Evolutionary conservation across 2,329 filamentous ascomycete species (phyloP), one percentile per base, ranked within the genome.

Genomic region (Phialemonium atrogriseum): DNA sequence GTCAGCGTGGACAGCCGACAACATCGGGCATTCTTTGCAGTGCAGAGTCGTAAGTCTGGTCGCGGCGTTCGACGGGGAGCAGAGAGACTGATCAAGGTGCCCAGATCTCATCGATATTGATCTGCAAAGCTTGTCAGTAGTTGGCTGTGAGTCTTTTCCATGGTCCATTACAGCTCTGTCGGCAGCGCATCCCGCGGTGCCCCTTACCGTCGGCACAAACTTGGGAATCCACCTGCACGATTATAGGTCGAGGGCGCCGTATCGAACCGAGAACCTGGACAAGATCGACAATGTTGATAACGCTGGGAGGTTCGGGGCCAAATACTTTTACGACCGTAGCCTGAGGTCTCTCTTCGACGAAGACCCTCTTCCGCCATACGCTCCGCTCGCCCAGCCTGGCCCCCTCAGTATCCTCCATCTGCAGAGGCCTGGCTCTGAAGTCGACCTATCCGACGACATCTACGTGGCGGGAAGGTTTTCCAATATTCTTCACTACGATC

Each of bases 401-500:
- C 85, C 88, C 1, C 68, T 93, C 15, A 85, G 80, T 27, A 87
- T 95, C 39, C 62, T 93, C 3, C 86, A 94, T 50, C 64, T 88
- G 17, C 79, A 80, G 10, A 65, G 62, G 7, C 60, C 73, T 1
- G 70, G 68, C 0, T 55, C 62, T 7, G 54, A 54, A 8, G 59
- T 62, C 29, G 66, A 73, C 39, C 65, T 77, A 12, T 82, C 84
- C 30, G 72, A 81, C 37, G 82, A 91, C 18, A 91, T 96, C 24
- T 89, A 88, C 60, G 77, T 95, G 21, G 85, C 82, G 5, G 89
- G 89, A 1, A 76, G 89, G 11, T 95, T 95, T 51, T 83, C 87
- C 5, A 88, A 78, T 46, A 84, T 95, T 35, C 64, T 95, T 4
- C 81, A 86, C 50, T 96, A 94, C 57, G 87, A 95, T 50, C 75